Evolutionary conservation across 192 early-diverging fungal genomes (phyloP), one percentile per base, ranked within the genome.

Genomic region (Phlyctochytrium arcticum): DNA sequence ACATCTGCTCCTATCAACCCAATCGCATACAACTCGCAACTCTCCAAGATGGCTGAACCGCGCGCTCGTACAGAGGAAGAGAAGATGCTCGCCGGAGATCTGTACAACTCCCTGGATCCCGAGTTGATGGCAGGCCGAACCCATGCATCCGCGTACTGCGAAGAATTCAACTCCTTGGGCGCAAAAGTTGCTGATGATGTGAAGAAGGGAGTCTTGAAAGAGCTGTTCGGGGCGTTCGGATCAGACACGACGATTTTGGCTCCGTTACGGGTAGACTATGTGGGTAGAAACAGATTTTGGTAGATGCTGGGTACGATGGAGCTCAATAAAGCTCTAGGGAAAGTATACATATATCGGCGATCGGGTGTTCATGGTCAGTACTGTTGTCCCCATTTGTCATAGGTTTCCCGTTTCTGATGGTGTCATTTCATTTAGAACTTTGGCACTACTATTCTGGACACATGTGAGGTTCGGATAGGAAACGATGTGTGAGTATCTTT

Each of bases 221-320:
- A 78, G 10, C 60, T 89, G 15, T 75, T 89, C 1, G 92, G 90
- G 3, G 55, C 59, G 0, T 68, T 80, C 21, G 87, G 76, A 17
- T 78, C 88, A 10, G 69, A 75, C 29, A 69, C 69, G 17, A 66
- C 57, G n/a, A 86, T 93, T 23, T 82, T 89, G 47, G 77, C 82
- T 9, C 92, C 87, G 7, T 85, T 91, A 34, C 73, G 67, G 37
- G 81, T 77, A 54, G 93, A 94, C 71, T 95, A 92, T 68, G 92
- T 77, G 47, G 54, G 65, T 36, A 12, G 5, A 12, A 2, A 27
- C 8, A 23, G 33, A 0, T n/a, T n/a, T n/a, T n/a, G n/a, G n/a
- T n/a, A n/a, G n/a, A n/a, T n/a, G n/a, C n/a, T n/a, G n/a, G n/a
- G n/a, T n/a, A n/a, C n/a, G n/a, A n/a, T n/a, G n/a, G n/a, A n/a